A percentile compares a stretch with the other conserved stretches of the same genome.
phyloP scores from a whole-genome alignment of 768 basidiomycete species.

The Postia placenta region DNA sequence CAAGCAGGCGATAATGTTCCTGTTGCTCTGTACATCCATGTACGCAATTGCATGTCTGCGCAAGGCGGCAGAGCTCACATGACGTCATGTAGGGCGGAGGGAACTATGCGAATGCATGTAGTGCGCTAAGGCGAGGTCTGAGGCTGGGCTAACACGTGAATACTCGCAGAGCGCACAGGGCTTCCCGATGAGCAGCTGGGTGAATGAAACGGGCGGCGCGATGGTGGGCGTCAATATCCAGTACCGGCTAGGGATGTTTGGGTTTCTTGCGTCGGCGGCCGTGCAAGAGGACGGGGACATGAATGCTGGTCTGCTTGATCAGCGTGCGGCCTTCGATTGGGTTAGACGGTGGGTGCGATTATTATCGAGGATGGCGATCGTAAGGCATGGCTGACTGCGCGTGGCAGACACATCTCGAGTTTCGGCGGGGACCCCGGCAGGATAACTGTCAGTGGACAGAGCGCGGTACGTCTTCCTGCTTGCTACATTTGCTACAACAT shows the following conservation, averaged over 20 bases:
- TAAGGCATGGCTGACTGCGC: too few species aligned
- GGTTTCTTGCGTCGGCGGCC: neutral
- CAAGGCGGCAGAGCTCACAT: too few species aligned
- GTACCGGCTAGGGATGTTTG: constrained; percentile 2
- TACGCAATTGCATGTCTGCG: too few species aligned
- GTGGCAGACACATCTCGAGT: neutral
- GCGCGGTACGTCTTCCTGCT: neutral
- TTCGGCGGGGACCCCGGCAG: neutral
- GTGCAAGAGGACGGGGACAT: neutral
- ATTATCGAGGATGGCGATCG: too few species aligned
- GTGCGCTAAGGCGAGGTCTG: neutral
- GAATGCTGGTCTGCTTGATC: constrained; percentile 1
- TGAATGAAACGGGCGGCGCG: neutral
- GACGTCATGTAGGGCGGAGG: neutral
- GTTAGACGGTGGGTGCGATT: neutral
- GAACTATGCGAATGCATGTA: neutral
- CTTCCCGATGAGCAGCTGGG: neutral
- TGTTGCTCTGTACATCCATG: neutral
- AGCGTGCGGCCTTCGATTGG: neutral
- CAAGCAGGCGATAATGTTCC: neutral
- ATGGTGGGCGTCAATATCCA: neutral
- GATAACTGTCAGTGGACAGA: neutral
- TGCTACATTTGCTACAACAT: too few species aligned
- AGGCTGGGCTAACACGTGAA: neutral
- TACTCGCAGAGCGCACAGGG: neutral